Evolutionary conservation across 768 basidiomycete species (phyloP).

Genomic region (Lentinula sp.): DNA sequence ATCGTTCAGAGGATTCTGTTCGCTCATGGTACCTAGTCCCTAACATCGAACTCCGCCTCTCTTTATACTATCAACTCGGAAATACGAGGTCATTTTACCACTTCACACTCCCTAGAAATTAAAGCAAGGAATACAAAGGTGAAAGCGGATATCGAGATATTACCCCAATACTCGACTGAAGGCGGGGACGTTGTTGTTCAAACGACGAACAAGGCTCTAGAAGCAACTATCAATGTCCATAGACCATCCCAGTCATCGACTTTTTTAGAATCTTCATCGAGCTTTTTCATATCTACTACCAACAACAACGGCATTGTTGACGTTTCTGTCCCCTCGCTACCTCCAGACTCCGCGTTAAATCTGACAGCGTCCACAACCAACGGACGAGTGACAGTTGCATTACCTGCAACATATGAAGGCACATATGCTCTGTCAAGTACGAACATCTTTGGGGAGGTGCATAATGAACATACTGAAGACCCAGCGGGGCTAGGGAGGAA

Average conservation of each 20-base stretch:
- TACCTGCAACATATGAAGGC: not conserved
- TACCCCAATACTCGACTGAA: not conserved
- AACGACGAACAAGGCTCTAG: not conserved
- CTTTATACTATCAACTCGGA: not conserved
- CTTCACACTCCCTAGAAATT: not conserved
- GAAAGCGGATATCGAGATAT: not conserved
- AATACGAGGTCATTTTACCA: not conserved
- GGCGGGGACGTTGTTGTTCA: not conserved
- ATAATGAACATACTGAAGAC: not conserved
- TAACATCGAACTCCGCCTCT: not conserved
- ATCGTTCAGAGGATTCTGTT: not conserved
- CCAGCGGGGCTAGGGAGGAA: not conserved
- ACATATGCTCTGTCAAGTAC: not conserved
- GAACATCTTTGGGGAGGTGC: not conserved
- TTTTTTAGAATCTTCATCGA: constrained; percentile 22
- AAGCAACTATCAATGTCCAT: not conserved
- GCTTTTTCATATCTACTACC: constrained; percentile 12
- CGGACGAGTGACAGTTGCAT: not conserved
- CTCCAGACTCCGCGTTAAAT: constrained; percentile 24
- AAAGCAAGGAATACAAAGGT: not conserved
- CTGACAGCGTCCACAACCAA: not conserved
- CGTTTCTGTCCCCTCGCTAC: constrained; percentile 24
- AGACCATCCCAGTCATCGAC: not conserved
- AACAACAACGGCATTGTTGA: constrained; percentile 30
- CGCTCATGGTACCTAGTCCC: not conserved